Conservation (phyloP, 2,329 filamentous ascomycete species). For the Cladosporium cucumerinum region DNA sequence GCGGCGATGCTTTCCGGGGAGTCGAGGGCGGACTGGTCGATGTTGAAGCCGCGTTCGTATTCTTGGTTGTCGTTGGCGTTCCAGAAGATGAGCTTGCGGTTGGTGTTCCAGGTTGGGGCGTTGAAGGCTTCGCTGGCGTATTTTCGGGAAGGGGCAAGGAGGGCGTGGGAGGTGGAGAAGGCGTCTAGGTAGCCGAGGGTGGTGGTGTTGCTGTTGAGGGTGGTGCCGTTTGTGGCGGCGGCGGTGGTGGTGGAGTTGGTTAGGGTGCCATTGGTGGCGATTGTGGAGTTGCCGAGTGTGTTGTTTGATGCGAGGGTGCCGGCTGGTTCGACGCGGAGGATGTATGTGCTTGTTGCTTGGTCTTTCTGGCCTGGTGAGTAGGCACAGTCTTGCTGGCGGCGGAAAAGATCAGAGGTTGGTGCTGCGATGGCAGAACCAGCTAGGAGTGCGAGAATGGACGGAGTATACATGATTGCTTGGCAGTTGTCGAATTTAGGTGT, state of each 20-base stretch:
- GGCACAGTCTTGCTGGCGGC: conserved; percentile 15
- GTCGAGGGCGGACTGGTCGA: not conserved
- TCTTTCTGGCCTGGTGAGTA: conserved; percentile 9
- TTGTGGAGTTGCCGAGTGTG: conserved; percentile 1
- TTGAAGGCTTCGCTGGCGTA: conserved; percentile 16
- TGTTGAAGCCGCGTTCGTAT: conserved; percentile 14
- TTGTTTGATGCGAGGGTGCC: not conserved
- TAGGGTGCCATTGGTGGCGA: not conserved
- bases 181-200: conserved; percentile 16
- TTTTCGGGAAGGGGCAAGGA: conserved; percentile 7
- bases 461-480: conserved; percentile 2
- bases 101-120: conserved; percentile 15
- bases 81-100: conserved; percentile 15
- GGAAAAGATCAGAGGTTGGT: conserved; percentile 3
- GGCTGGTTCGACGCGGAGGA: conserved; percentile 15
- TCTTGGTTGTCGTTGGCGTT: conserved; percentile 2
- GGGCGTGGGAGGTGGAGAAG: conserved; percentile 14
- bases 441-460: not conserved
- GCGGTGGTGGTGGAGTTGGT: conserved; percentile 3
- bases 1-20: not conserved
- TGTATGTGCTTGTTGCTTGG: conserved; percentile 14
- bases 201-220: not conserved
- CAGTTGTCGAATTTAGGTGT: not conserved
- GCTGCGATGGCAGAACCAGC: conserved; percentile 5
- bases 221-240: not conserved